phyloP scores from a whole-genome alignment of 2,329 filamentous ascomycete species.

The Ustulina deusta region DNA sequence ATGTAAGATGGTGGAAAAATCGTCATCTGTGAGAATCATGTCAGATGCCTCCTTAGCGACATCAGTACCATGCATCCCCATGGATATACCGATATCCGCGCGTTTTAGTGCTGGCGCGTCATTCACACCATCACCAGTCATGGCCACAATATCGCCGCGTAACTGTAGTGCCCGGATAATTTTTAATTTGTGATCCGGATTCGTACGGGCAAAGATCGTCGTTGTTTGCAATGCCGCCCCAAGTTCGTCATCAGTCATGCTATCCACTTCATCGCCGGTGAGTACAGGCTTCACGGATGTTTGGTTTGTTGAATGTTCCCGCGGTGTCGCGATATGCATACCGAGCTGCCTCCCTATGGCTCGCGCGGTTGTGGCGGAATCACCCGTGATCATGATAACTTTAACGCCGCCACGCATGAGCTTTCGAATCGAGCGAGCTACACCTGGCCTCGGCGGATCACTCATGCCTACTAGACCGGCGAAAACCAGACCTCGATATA shows the following conservation, averaged over 20 bases:
- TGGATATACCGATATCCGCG: constrained; percentile 97
- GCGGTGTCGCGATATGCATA: constrained; percentile 78
- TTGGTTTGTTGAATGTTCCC: constrained; percentile 65
- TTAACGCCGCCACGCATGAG: constrained; percentile 95
- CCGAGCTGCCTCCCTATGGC: constrained; percentile 96
- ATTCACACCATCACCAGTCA: constrained; percentile 99
- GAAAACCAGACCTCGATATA: constrained; percentile 87
- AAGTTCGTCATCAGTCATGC: constrained; percentile 87
- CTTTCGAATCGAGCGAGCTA: constrained; percentile 87
- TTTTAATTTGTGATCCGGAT: constrained; percentile 97
- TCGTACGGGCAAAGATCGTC: constrained; percentile 95
- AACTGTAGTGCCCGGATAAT: constrained; percentile 92
- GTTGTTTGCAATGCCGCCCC: constrained; percentile 87
- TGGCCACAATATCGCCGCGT: constrained; percentile 95
- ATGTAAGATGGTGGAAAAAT: constrained; percentile 90
- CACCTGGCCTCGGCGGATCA: constrained; percentile 90
- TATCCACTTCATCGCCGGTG: constrained; percentile 90
- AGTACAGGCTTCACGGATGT: constrained; percentile 78
- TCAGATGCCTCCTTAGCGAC: constrained; percentile 97
- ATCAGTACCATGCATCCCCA: constrained; percentile 94
- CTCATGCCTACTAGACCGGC: constrained; percentile 97
- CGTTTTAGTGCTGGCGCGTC: constrained; percentile 97
- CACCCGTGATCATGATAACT: constrained; percentile 99
- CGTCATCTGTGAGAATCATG: constrained; percentile 91
- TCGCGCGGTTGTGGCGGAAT: constrained; percentile 92